Evolutionary conservation across 106 monocot genomes (phyloP).

Genomic region (Dioscorea zingiberensis): DNA sequence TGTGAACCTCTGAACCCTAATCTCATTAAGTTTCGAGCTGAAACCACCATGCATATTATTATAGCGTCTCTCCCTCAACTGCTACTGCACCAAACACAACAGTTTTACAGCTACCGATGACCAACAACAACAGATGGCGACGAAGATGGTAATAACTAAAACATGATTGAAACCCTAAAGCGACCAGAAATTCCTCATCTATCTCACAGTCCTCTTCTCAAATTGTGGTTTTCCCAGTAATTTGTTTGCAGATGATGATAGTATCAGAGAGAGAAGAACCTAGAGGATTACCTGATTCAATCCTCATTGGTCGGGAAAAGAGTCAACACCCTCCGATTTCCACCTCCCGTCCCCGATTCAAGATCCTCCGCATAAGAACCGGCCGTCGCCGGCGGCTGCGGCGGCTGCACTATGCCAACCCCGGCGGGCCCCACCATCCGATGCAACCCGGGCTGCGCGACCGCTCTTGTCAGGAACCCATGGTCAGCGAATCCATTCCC

Average conservation of each 20-base stretch:
- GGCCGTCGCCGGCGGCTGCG: constrained; percentile 2
- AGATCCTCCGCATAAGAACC: constrained; percentile 47
- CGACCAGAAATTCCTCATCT: too few relatives aligned
- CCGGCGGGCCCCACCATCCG: constrained; percentile 29
- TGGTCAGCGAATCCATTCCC: constrained; percentile 21
- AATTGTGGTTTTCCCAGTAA: too few relatives aligned
- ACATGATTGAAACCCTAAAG: too few relatives aligned
- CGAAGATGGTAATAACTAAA: too few relatives aligned
- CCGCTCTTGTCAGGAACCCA: constrained; percentile 30
- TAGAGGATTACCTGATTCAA: constrained; percentile 24
- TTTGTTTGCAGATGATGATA: background rate
- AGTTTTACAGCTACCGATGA: too few relatives aligned
- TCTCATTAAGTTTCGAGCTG: too few relatives aligned
- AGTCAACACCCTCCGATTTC: constrained; percentile 51
- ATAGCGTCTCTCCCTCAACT: too few relatives aligned
- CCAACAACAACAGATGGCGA: background rate
- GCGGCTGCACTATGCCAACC: constrained; percentile 11
- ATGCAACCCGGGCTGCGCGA: constrained; percentile 19
- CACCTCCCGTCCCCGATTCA: constrained; percentile 27
- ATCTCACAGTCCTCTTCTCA: too few relatives aligned
- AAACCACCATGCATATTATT: too few relatives aligned
- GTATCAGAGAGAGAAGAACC: background rate
- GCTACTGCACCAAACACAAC: too few relatives aligned
- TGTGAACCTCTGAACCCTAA: too few relatives aligned
- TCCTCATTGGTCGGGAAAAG: constrained; percentile 80